Evolutionary conservation across 805 yeast species (phyloP).

Genomic region (Starmerella apis): DNA sequence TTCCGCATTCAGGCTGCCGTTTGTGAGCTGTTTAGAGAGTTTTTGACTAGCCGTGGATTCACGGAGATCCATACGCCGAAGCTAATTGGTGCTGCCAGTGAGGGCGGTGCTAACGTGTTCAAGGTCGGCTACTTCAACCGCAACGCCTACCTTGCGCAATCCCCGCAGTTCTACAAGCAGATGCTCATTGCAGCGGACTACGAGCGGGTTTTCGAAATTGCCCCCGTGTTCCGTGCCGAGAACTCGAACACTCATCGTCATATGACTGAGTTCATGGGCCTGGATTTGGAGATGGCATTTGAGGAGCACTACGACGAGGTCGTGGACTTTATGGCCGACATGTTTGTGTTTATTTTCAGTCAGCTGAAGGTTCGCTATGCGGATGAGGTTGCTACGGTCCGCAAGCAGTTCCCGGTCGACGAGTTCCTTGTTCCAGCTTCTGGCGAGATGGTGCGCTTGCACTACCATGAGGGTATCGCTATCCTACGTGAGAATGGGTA

Average conservation of each 20-base stretch:
- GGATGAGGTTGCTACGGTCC: constrained; percentile 75
- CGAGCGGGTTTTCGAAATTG: constrained; percentile 90
- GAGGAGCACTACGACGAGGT: constrained; percentile 98
- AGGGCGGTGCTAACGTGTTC: constrained; percentile 96
- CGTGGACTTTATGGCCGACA: constrained; percentile 47
- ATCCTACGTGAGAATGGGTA: constrained; percentile 80
- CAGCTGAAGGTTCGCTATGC: constrained; percentile 71
- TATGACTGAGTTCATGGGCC: constrained; percentile 96
- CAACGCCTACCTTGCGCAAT: constrained; percentile 89
- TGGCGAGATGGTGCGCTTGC: constrained; percentile 85
- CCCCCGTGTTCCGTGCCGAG: constrained; percentile 98
- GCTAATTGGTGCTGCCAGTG: constrained; percentile 88
- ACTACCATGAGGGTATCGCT: constrained; percentile 82
- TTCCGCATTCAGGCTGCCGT: constrained; percentile 91
- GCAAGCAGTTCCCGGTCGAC: constrained; percentile 94
- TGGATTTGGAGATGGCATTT: constrained; percentile 95
- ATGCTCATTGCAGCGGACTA: constrained; percentile 97
- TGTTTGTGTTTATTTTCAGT: constrained; percentile 79
- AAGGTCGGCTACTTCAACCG: constrained; percentile 88
- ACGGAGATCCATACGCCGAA: constrained; percentile 95
- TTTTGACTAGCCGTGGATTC: constrained; percentile 54
- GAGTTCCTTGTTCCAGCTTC: constrained; percentile 89
- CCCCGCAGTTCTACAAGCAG: constrained; percentile 96
- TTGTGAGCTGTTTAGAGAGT: constrained; percentile 79
- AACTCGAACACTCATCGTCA: constrained; percentile 98